These are phyloP conservation scores for Solanum lignicaule DNA, from an alignment of 257 asterid species.

Conservation along the genomic window DNA sequence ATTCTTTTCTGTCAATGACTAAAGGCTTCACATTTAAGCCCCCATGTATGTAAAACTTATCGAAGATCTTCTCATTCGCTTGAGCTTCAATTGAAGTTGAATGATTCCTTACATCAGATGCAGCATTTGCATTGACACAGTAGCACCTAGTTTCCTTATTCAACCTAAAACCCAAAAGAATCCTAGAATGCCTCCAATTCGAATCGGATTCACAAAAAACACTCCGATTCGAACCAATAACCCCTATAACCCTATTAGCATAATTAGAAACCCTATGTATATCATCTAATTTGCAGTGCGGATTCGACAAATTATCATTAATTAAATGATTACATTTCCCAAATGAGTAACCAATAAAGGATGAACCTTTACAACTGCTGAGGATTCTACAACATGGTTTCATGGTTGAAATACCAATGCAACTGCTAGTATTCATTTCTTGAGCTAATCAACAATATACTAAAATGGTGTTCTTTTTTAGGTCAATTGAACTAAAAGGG, in stretches of 20 bases:
- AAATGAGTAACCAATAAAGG: constrained; percentile 39
- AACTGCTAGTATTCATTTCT: constrained; percentile 40
- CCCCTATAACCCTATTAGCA: constrained; percentile 18
- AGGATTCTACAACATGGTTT: constrained; percentile 44
- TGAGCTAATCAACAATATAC: not conserved
- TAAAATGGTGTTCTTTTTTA: not conserved
- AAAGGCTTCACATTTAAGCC: constrained; percentile 52
- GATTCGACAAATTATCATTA: constrained; percentile 28
- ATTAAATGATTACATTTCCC: constrained; percentile 15
- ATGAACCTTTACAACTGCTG: constrained; percentile 33
- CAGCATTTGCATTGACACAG: constrained; percentile 38
- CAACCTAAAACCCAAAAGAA: constrained; percentile 21
- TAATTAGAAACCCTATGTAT: constrained; percentile 5
- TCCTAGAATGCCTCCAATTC: constrained; percentile 34
- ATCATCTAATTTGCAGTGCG: constrained; percentile 19
- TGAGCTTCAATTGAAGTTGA: constrained; percentile 49
- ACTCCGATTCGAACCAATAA: constrained; percentile 25
- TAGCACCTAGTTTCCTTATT: constrained; percentile 10
- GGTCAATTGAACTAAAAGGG: not conserved
- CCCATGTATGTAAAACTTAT: constrained; percentile 53
- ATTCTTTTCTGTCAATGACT: constrained; percentile 30
- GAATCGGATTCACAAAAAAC: constrained; percentile 45
- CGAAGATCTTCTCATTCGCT: constrained; percentile 36
- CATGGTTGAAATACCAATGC: constrained; percentile 46
- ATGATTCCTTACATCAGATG: constrained; percentile 48